Base-by-base conservation (phyloP, 2,329 filamentous ascomycete species). In the Apiospora aurea region DNA sequence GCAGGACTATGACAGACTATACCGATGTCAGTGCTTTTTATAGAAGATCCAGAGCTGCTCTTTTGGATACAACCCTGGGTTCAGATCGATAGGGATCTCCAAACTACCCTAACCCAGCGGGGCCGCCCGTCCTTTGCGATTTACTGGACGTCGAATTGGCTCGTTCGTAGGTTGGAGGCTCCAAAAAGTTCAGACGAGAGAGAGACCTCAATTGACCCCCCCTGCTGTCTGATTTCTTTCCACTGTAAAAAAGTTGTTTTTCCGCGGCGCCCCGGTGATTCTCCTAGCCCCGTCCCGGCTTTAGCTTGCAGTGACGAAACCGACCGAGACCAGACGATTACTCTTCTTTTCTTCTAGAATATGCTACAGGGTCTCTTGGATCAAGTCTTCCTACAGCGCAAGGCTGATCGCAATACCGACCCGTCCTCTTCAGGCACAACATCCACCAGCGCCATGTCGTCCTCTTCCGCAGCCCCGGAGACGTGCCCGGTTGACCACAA, bases 401-500 rank as follows among this genome's bases (percentile, higher is more conserved):
- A 61, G 10, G 69, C 67, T 69, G 29, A 43, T 26, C 24, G 29
- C 66, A 41, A 41, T 4, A n/a, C 21, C 14, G 16, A 49, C 44
- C 61, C 53, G 3, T 14, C 13, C 21, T 46, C 66, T 24, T 64
- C 66, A n/a, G 43, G 57, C 61, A 44, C 61, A 44, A 14, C 38
- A 13, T 8, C 67, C 0, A 34, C 21, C 67, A 34, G 21, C 67
- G 21, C 44, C 67, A 49, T 34, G 44, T 18, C 43, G 2, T 51
- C 66, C n/a, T 61, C 53, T 2, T 26, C 44, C 29, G 53, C 69
- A 14, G 24, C 51, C 6, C 26, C 69, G 67, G 80, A 79, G 75
- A 87, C 86, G 72, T 98, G 96, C 79, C 96, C 96, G 6, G 94
- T 98, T 78, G 95, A 98, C 83, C 93, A 95, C 84, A 93, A 94